A percentile compares a stretch with the other conserved stretches of the same genome.
Conservation (phyloP, 352 stramenopile species). For the Elongisporangium anandrum region DNA sequence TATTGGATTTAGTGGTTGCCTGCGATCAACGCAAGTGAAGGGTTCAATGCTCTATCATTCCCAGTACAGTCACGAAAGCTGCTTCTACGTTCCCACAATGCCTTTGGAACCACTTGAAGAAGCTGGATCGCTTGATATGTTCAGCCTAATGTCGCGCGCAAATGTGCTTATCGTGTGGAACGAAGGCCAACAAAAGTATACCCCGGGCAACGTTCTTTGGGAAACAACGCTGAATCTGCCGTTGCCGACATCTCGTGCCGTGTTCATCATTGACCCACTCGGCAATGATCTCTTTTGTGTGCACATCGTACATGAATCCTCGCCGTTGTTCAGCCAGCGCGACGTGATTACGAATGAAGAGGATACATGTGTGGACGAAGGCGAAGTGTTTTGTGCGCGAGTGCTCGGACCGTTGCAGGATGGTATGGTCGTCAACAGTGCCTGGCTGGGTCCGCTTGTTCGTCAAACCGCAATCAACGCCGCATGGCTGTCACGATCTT, state of each 20-base stretch:
- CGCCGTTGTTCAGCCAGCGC: constrained; percentile 68
- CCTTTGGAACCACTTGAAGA: constrained; percentile 31
- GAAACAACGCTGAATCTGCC: constrained; percentile 71
- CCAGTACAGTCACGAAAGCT: constrained; percentile 72
- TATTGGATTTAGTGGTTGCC: constrained; percentile 39
- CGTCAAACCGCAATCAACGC: constrained; percentile 83
- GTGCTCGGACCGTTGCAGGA: constrained; percentile 80
- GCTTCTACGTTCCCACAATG: constrained; percentile 81
- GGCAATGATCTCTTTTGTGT: constrained; percentile 85
- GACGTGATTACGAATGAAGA: constrained; percentile 72
- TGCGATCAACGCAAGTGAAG: constrained; percentile 30
- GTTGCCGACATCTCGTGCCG: constrained; percentile 68
- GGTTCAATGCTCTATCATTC: constrained; percentile 67
- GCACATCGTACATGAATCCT: constrained; percentile 75
- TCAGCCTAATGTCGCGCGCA: constrained; percentile 46
- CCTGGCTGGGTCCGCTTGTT: constrained; percentile 77
- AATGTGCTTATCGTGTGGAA: constrained; percentile 88
- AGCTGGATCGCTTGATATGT: constrained; percentile 20
- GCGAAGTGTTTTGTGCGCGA: constrained; percentile 75
- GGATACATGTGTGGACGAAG: constrained; percentile 72
- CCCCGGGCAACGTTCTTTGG: constrained; percentile 72
- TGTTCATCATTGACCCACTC: constrained; percentile 80
- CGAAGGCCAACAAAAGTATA: constrained; percentile 83
- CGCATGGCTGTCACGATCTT: constrained; percentile 58
- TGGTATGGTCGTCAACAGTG: constrained; percentile 79